Conservation (phyloP, 1,284 basidiomycete genomes). For the Ceratobasidium sp. region DNA sequence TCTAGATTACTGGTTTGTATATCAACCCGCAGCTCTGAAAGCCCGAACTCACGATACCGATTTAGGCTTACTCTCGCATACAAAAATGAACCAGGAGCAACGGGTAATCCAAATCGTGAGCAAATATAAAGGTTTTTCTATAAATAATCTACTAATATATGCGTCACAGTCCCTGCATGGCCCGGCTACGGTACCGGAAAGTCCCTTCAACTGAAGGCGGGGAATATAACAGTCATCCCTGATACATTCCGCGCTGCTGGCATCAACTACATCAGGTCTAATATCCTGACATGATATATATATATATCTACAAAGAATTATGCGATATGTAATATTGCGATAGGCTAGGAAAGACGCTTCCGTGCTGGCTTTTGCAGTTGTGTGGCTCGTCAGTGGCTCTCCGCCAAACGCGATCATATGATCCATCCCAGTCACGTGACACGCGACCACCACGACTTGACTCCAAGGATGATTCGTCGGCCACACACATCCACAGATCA, state of each 20-base stretch:
- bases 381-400: too few relatives aligned
- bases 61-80: conserved; percentile 36
- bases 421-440: too few relatives aligned
- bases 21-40: background rate
- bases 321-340: too few relatives aligned
- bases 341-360: too few relatives aligned
- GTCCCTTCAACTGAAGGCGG: conserved; percentile 15
- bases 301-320: too few relatives aligned
- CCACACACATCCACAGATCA: background rate
- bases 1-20: conserved; percentile 28
- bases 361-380: too few relatives aligned
- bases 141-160: background rate
- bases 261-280: conserved; percentile 24
- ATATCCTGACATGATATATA: conserved; percentile 19
- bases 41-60: background rate
- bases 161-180: conserved; percentile 20
- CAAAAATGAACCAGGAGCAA: conserved; percentile 17
- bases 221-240: conserved; percentile 27
- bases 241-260: conserved; percentile 18
- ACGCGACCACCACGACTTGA: background rate
- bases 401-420: conserved; percentile 41
- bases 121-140: background rate
- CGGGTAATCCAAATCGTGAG: conserved; percentile 27
- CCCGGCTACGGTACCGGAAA: conserved; percentile 3
- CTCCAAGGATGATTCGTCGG: conserved; percentile 11